These are phyloP conservation scores for Clarireedia monteithiana DNA, from an alignment of 2,329 filamentous ascomycete genomes.

Conservation along the genomic window DNA sequence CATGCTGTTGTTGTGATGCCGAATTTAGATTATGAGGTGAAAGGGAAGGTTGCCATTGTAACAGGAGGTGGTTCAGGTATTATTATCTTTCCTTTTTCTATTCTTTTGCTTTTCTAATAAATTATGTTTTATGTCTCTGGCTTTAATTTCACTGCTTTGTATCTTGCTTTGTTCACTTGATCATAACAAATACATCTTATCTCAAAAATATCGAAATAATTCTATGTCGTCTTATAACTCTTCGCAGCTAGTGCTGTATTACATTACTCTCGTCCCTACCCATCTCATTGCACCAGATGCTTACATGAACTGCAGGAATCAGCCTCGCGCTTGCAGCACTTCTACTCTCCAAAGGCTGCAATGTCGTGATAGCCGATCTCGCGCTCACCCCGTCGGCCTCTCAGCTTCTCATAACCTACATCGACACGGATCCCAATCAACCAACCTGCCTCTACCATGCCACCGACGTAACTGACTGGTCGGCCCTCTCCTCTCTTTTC, in stretches of 20 bases:
- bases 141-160: too few relatives aligned
- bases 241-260: too few relatives aligned
- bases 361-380: slow-evolving; percentile 38
- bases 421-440: neutral
- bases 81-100: neutral
- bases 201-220: too few relatives aligned
- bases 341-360: slow-evolving; percentile 34
- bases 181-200: neutral
- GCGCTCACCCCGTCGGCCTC: slow-evolving; percentile 29
- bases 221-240: too few relatives aligned
- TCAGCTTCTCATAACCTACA: slow-evolving; percentile 17
- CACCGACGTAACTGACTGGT: slow-evolving; percentile 39
- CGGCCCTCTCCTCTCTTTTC: slow-evolving; percentile 31
- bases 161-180: neutral
- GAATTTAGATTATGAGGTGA: neutral
- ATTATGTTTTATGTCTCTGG: neutral
- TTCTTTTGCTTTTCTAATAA: neutral
- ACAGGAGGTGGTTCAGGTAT: slow-evolving; percentile 31
- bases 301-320: slow-evolving; percentile 23
- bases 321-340: slow-evolving; percentile 36
- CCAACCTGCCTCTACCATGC: neutral
- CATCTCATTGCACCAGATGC: too few relatives aligned
- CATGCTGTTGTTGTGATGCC: neutral
- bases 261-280: too few relatives aligned
- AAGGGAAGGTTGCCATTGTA: slow-evolving; percentile 18